Base-by-base conservation (phyloP, 2,329 filamentous ascomycete species). In the Cladosporium sp. region DNA sequence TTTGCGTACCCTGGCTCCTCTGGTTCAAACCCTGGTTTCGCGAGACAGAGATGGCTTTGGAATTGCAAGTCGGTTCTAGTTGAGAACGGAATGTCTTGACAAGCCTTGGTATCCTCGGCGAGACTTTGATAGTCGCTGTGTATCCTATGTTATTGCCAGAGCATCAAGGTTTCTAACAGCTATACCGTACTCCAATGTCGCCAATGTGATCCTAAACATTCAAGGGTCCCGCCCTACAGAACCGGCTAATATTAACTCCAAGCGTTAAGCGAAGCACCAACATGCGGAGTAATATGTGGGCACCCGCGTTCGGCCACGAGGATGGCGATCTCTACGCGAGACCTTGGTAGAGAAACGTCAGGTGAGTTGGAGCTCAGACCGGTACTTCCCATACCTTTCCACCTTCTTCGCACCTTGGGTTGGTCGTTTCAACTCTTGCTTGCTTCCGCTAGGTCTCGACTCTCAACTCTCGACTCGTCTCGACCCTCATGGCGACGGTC, bases 281-380 rank as follows among this genome's bases (percentile, higher is more conserved):
- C 26, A 54, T 30, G 51, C 51, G 51, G 51, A 54, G 51, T 54
- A 54, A 30, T 21, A 54, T 28, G 51, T 54, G 51, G 51, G 51
- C 51, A 54, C 51, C 51, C 51, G 51, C n/a, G 18, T 21, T 21
- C 51, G 58, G 28, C 28, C 58, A 48, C 39, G 16, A 60, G 58
- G 39, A 46, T 46, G n/a, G 3, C 39, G 39, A 43, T 43, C 36
- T 39, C 3, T 3, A n/a, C 36, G 36, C 16, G 18, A 43, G 36
- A 43, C 36, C 36, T 43, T 43, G 36, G 39, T 46, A 46, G 39
- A 46, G 39, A 46, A 46, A 46, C 39, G 51, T 54, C 51, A 54
- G 51, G 51, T 54, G 51, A 54, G 51, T 30, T 2, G 26, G 28
- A 16, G 49, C 30, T 16, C 21, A 58, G 21, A 25, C 23, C 32